Evolutionary conservation across 371 early-diverging fungal species (phyloP), one percentile per base, ranked within the genome.

Genomic region (Mucor sp.): DNA sequence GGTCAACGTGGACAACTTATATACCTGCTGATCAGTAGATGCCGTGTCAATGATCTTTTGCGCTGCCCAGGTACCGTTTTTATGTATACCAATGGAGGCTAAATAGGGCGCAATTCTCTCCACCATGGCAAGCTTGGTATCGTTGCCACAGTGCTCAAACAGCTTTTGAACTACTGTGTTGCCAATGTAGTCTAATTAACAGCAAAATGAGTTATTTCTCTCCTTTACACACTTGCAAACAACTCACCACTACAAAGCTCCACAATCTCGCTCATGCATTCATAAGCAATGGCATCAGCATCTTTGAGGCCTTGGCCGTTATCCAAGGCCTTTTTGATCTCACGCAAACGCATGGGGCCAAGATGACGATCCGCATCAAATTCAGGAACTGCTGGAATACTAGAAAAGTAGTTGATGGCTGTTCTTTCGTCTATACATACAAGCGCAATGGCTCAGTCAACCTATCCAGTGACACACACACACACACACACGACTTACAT

Each of bases 51-150:
- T 92, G 30, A 95, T 88, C 78, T 93, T 94, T 74, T 95, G 95
- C 33, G 94, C 90, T 0, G 93, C 95, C 96, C 96, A 95, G 0
- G 96, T 95, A n/a, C 96, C 96, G 71, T 95, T 94, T 80, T 96
- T 96, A 65, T 95, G 96, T 44, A 94, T 87, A 43, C 95, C 95
- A 37, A 95, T 90, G 0, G 93, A 79, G 7, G 95, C 91, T 71
- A 95, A 78, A 68, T 89, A 81, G 11, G 92, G 91, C 0, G 90
- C 87, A 56, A 95, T 84, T 28, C 70, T 71, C 58, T 74, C 63
- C 15, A 85, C 57, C 78, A 90, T 82, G 35, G 27, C 63, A 11
- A 79, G 65, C 37, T 80, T 80, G 65, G 90, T 87, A 28, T 69
- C 75, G 27, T 90, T 85, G 58, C 65, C 60, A 50, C 89, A 80